Conservation (phyloP, 495 filamentous ascomycete genomes). For the Hypoxylon trugodes region DNA sequence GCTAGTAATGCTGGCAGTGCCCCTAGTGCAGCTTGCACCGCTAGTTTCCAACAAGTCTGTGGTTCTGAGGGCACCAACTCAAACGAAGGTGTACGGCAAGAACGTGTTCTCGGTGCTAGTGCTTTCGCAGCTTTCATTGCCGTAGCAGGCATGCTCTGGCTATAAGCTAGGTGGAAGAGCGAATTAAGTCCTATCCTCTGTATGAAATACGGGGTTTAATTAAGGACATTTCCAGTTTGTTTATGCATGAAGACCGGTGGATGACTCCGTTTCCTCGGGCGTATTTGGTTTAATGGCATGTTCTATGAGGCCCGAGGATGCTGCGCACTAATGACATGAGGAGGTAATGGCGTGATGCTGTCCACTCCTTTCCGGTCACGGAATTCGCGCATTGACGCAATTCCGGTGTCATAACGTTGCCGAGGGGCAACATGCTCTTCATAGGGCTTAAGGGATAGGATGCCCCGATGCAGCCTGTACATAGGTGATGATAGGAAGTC, state of each 20-base stretch:
- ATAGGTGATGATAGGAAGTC: conserved; percentile 11
- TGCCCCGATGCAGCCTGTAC: conserved; percentile 16
- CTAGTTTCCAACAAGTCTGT: conserved; percentile 49
- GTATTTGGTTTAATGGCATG: conserved; percentile 9
- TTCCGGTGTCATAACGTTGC: not conserved
- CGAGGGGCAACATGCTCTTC: not conserved
- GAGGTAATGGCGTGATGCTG: conserved; percentile 40
- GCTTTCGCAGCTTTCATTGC: conserved; percentile 60
- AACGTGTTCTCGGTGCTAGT: conserved; percentile 54
- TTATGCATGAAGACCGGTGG: conserved; percentile 9
- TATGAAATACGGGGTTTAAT: not conserved
- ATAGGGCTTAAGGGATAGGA: not conserved
- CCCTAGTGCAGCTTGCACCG: conserved; percentile 32
- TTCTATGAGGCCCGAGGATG: not conserved
- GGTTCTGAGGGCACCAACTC: conserved; percentile 31
- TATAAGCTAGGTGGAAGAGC: conserved; percentile 37
- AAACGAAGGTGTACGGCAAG: conserved; percentile 47
- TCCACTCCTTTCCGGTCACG: conserved; percentile 34
- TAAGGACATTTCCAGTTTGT: no score
- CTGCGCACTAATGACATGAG: conserved; percentile 9
- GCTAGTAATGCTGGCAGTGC: conserved; percentile 29
- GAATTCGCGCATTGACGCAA: not conserved
- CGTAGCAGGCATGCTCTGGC: conserved; percentile 54
- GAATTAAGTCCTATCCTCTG: not conserved
- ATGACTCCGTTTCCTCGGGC: not conserved